A percentile compares a stretch with the other conserved stretches of the same genome.
Evolutionary conservation across 129 eudicot genomes (phyloP).

Genomic region (Artemisia annua): DNA sequence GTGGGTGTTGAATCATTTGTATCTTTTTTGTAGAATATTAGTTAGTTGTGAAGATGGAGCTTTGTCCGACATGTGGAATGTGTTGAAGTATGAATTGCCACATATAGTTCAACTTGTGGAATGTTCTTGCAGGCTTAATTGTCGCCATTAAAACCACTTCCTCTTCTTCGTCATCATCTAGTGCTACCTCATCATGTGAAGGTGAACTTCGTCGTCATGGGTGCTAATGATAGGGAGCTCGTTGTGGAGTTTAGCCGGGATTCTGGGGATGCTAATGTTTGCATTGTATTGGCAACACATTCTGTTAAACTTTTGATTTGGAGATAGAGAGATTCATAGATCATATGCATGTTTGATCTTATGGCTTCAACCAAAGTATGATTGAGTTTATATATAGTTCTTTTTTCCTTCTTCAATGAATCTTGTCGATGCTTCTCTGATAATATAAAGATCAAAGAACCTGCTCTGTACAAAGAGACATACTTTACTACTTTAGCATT

Average conservation of each 20-base stretch:
- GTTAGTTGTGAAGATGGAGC: too few relatives aligned
- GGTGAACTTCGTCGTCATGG: conserved; percentile 29
- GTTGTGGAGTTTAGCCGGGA: conserved; percentile 70
- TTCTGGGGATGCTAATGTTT: conserved; percentile 60
- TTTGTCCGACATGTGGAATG: too few relatives aligned
- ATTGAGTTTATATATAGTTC: not conserved
- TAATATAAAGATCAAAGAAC: not conserved
- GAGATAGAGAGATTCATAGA: conserved; percentile 42
- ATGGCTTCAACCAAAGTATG: too few relatives aligned
- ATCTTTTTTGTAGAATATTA: too few relatives aligned
- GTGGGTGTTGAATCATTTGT: too few relatives aligned
- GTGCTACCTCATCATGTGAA: not conserved
- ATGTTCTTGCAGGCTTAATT: conserved; percentile 68
- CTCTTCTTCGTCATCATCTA: conserved; percentile 17
- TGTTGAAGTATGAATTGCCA: too few relatives aligned
- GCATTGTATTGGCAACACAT: conserved; percentile 68
- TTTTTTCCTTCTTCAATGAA: not conserved
- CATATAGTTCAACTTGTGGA: conserved; percentile 48
- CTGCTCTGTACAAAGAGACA: conserved; percentile 45
- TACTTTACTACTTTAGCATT: conserved; percentile 92
- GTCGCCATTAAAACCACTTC: conserved; percentile 82
- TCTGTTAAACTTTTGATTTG: conserved; percentile 68
- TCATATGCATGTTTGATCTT: not conserved
- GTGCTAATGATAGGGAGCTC: conserved; percentile 61
- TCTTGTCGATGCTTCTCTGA: not conserved